A percentile compares a stretch with the other conserved stretches of the same genome.
Conservation (phyloP, 176 grass and related monocot species). For the Ensete glaucum region DNA sequence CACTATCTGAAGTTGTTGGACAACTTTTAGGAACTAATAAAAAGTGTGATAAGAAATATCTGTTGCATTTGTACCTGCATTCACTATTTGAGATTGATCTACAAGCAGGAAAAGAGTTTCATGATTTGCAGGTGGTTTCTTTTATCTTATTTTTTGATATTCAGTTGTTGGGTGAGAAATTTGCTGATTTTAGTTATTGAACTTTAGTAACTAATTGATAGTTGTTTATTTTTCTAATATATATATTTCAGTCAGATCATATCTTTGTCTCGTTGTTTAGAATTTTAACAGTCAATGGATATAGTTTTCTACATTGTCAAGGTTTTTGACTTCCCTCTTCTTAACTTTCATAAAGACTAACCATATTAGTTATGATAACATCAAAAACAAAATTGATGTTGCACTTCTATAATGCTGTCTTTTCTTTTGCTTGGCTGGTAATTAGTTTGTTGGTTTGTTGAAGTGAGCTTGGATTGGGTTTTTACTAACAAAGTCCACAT, state of each 20-base stretch:
- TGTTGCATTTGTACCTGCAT: conserved; percentile 86
- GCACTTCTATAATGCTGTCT: too few species aligned
- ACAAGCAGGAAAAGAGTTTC: conserved; percentile 78
- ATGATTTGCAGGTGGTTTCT: conserved; percentile 83
- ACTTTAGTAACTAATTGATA: background rate
- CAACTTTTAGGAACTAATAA: conserved; percentile 55
- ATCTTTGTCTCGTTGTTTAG: background rate
- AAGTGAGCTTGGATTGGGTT: too few species aligned
- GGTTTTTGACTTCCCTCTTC: too few species aligned
- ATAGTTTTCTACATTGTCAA: too few species aligned
- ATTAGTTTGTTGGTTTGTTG: too few species aligned
- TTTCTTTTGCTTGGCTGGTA: too few species aligned
- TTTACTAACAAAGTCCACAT: too few species aligned
- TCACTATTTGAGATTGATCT: conserved; percentile 76
- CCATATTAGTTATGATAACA: too few species aligned
- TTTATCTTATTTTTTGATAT: background rate
- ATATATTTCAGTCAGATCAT: background rate
- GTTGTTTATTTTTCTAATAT: background rate
- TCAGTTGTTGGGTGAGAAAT: background rate
- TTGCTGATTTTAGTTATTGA: background rate
- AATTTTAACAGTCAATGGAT: background rate
- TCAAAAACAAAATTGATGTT: too few species aligned
- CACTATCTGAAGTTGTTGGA: conserved; percentile 66
- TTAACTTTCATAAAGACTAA: too few species aligned
- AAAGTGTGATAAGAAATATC: conserved; percentile 61